Base-by-base conservation (phyloP, 495 filamentous ascomycete genomes). In the Hypomontagnella monticulosa region DNA sequence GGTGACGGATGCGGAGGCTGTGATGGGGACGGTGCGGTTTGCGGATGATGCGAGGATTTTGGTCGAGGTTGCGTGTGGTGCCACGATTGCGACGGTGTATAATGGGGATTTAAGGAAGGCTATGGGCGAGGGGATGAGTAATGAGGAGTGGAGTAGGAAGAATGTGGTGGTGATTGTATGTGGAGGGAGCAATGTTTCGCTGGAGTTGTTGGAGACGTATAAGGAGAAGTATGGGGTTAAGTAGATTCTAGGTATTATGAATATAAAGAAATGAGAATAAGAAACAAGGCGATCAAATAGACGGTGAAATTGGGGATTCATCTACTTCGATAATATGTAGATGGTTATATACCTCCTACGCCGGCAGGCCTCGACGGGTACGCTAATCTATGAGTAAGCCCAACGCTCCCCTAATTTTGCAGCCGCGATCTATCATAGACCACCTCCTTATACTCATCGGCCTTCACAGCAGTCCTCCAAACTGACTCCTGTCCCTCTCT, bases 91-190 rank as follows among this genome's bases (percentile, higher is more conserved):
- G 46, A 80, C 83, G 18, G 85, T 84, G 37, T 93, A 91, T 67
- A 87, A 87, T 41, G 84, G 84, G 15, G 80, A 85, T 16, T 74
- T 92, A 72, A 77, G 89, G 69, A 84, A 82, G 73, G 77, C 83
- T 20, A 60, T 96, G 18, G 85, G 90, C 0, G 79, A 85, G 41
- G 59, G 77, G 10, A 55, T 92, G 62, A 80, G 73, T 6, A 78
- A 80, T 14, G 80, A 79, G 46, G 77, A 81, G 61, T 85, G 80
- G 69, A 72, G 75, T 32, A 76, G 83, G 44, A 89, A 84, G 65
- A 91, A 91, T 61, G 84, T 98, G 23, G 92, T 97, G 4, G 80
- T 98, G 52, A 80, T 97, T 19, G 85, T 97, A 18, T 98, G 94
- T 73, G 94, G 94, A 0, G 94, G 94, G 7, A 88, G 83, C 42